Evolutionary conservation across 2,329 filamentous ascomycete species (phyloP).

Genomic region (Verticillium nonalfalfae): DNA sequence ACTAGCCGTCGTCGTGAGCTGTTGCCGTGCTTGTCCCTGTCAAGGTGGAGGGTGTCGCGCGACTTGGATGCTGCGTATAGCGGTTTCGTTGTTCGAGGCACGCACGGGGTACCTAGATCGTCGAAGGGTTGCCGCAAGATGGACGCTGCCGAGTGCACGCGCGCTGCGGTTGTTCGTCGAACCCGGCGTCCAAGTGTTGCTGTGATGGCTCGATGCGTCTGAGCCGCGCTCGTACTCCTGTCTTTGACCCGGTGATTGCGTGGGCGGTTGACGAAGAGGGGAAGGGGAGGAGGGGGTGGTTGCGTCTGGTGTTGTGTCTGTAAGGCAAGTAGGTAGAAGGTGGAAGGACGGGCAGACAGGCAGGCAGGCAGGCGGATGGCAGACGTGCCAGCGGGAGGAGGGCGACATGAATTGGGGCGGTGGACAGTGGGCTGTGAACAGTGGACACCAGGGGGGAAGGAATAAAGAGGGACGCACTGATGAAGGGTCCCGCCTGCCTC

Average conservation of each 20-base stretch:
- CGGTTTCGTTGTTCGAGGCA: not conserved
- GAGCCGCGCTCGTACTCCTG: not conserved
- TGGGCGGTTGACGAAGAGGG: not conserved
- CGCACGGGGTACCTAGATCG: not conserved
- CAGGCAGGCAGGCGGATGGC: slow-evolving; percentile 10
- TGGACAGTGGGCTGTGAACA: slow-evolving; percentile 6
- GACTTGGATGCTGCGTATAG: not conserved
- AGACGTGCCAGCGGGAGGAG: slow-evolving; percentile 11
- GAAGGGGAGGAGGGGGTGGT: not conserved
- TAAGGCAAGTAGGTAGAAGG: slow-evolving; percentile 1
- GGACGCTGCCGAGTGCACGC: not conserved
- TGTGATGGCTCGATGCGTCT: not conserved
- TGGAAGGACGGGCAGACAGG: slow-evolving; percentile 10
- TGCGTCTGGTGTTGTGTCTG: not conserved
- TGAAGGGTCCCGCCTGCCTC: not conserved
- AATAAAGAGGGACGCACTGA: slow-evolving; percentile 2
- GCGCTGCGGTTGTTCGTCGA: not conserved
- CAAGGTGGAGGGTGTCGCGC: not conserved
- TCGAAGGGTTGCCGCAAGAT: not conserved
- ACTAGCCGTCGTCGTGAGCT: not conserved
- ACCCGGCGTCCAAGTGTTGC: not conserved
- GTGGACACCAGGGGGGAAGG: slow-evolving; percentile 6
- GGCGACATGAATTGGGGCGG: not conserved
- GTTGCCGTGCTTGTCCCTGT: not conserved
- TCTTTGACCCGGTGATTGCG: not conserved